Base-by-base conservation (phyloP, 805 yeast species). In the Saturnispora serradocipensis region DNA sequence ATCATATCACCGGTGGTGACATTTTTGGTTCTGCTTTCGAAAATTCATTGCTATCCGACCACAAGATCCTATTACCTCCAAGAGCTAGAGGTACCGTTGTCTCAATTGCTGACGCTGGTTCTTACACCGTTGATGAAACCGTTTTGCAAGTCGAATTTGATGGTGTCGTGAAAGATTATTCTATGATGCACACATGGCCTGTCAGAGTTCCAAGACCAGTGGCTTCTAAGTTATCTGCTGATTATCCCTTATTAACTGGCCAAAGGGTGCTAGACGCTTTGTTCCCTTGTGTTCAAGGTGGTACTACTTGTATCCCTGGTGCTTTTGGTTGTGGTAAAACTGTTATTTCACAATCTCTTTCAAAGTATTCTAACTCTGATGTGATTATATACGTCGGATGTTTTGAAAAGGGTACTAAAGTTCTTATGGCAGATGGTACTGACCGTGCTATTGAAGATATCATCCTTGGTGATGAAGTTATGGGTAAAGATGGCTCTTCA, bases 221-320 rank as follows among this genome's bases (percentile, higher is more conserved):
- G 46, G 86, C 97, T 48, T 95, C 89, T 71, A 89, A 91, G 68
- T 73, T 88, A 57, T 74, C 95, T 55, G 98, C 99, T 43, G 93
- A 91, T 72, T 81, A 86, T 70, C 99, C 99, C 49, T 78, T 93
- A 61, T 79, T 93, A 63, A 93, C 99, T 18, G 99, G 99, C 64
- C 99, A 93, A 77, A 87, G 99, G 79, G 99, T 93, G 48, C 77
- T 93, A 70, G 99, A 93, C 72, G 84, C 99, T 30, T 79, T 93
- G 58, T 93, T 93, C 80, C 99, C 99, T 46, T 86, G 95, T 81
- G 99, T 93, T 62, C 99, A 93, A 77, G 99, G 99, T 75, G 99
- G 99, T 76, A 93, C 99, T 39, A 93, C 99, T 35, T 95, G 99
- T 85, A 93, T 93, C 69, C 99, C 99, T 45, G 99, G 99, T 74